Conservation (phyloP, 306 rosid species). For the Comarum palustre region DNA sequence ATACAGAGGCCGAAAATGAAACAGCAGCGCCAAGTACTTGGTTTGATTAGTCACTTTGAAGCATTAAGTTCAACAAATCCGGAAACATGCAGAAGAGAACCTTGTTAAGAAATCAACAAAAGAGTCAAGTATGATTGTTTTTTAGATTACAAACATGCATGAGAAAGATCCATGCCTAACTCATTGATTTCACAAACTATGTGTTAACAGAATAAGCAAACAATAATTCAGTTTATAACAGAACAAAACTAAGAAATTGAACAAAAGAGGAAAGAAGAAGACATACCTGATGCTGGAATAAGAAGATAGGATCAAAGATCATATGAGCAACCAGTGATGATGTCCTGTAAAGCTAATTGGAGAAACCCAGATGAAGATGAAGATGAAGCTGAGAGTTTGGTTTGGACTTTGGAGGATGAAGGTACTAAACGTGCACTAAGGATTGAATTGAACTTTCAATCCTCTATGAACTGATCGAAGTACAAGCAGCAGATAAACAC, state of each 20-base stretch:
- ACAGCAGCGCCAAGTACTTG: not conserved
- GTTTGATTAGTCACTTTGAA: not conserved
- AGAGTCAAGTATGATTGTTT: not conserved
- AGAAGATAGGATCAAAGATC: conserved; percentile 20
- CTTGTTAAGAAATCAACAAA: not conserved
- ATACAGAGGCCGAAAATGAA: not conserved
- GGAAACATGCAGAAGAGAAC: not conserved
- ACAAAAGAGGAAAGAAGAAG: not conserved
- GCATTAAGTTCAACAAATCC: not conserved
- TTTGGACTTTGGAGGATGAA: conserved; percentile 16
- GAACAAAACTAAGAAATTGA: not conserved
- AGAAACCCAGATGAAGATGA: conserved; percentile 35
- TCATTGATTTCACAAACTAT: not conserved
- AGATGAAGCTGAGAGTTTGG: conserved; percentile 29
- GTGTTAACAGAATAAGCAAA: not conserved
- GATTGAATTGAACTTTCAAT: too few species aligned
- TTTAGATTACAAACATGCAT: conserved; percentile 13
- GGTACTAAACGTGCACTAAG: not conserved
- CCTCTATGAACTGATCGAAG: too few species aligned
- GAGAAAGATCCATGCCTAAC: conserved; percentile 12
- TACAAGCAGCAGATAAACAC: too few species aligned
- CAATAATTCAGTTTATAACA: not conserved
- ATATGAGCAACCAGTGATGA: conserved; percentile 23
- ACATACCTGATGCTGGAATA: conserved; percentile 35
- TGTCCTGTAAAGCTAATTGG: conserved; percentile 20